Evolutionary conservation across 371 early-diverging fungal species (phyloP), one percentile per base, ranked within the genome.

Genomic region (Chytridium lagenaria): DNA sequence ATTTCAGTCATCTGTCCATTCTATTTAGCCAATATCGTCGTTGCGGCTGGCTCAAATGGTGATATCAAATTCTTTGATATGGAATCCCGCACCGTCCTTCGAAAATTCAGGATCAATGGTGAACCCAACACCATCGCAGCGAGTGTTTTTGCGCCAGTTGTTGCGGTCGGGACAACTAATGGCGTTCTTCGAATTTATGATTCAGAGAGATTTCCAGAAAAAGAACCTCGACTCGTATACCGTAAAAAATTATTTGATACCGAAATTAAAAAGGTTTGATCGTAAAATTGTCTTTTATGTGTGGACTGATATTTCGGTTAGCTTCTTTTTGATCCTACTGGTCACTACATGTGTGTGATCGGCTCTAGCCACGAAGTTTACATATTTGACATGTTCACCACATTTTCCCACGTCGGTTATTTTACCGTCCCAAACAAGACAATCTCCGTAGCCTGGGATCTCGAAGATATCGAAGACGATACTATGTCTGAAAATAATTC

Each of bases 131-230:
- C 52, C 23, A 61, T 83, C 10, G 75, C 80, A 2, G 66, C 75
- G 10, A 70, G 76, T 26, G 76, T 78, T 7, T 57, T 78, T 22
- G 68, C 77, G 15, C 64, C 75, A 16, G 31, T 83, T 0, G 33
- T 83, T n/a, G 84, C 79, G 2, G 73, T 79, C 0, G 86, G 83
- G 50, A 77, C 79, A 16, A 30, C 30, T 15, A 26, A 33, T 15
- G 85, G 85, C 10, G 71, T 80, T 61, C 50, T 85, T 15, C 50
- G 85, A 22, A 67, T 85, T n/a, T 83, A 78, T 55, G 78, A 79
- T 38, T 64, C 71, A 23, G 61, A 66, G 2, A 65, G 69, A 37
- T 10, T 61, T n/a, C 31, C 26, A 3, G 74, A 69, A 10, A 30
- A 52, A 0, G 64, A 39, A 1, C 75, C 77, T 33, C 36, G 77